A percentile compares a stretch with the other conserved stretches of the same genome.
Evolutionary conservation across 139 green algal genomes (phyloP).

Genomic region (Medakamo hakoo): DNA sequence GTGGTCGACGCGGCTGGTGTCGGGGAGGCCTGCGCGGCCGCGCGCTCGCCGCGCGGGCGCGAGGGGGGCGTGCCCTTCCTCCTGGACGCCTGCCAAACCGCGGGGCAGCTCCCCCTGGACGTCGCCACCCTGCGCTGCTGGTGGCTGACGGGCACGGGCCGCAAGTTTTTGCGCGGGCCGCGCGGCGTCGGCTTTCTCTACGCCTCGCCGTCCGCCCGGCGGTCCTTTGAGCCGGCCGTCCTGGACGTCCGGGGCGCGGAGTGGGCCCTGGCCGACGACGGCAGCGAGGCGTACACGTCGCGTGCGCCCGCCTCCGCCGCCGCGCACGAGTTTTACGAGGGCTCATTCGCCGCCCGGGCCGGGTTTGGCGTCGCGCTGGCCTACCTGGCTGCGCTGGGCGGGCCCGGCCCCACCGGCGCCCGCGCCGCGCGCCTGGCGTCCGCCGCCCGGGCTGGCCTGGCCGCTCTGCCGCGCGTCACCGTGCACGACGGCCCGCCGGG

Average conservation of each 20-base stretch:
- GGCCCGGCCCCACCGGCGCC: background rate
- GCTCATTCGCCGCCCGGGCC: no score
- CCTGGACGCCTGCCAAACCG: slow-evolving; percentile 55
- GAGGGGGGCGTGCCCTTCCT: slow-evolving; percentile 32
- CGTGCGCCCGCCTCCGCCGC: no score
- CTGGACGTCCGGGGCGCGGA: slow-evolving; percentile 34
- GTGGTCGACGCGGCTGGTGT: no score
- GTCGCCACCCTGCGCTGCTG: slow-evolving; percentile 35
- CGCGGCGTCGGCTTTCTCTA: slow-evolving; percentile 44
- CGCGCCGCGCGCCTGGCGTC: background rate
- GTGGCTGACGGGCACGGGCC: slow-evolving; percentile 38
- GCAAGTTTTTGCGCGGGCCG: slow-evolving; percentile 49
- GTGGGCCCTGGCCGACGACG: slow-evolving; percentile 20
- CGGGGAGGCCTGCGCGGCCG: no score
- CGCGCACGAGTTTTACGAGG: no score
- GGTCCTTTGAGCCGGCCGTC: slow-evolving; percentile 24
- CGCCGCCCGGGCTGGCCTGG: slow-evolving; percentile 17
- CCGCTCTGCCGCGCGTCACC: slow-evolving; percentile 9
- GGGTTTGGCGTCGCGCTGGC: no score
- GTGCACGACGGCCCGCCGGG: slow-evolving; percentile 30
- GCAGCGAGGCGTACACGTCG: no score
- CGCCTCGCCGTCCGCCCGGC: slow-evolving; percentile 10
- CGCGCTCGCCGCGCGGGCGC: no score
- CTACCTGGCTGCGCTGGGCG: no score
- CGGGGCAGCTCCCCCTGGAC: slow-evolving; percentile 44